These are phyloP conservation scores for Curvularia sp. DNA, from an alignment of 2,329 filamentous ascomycete species.

Conservation along the genomic window DNA sequence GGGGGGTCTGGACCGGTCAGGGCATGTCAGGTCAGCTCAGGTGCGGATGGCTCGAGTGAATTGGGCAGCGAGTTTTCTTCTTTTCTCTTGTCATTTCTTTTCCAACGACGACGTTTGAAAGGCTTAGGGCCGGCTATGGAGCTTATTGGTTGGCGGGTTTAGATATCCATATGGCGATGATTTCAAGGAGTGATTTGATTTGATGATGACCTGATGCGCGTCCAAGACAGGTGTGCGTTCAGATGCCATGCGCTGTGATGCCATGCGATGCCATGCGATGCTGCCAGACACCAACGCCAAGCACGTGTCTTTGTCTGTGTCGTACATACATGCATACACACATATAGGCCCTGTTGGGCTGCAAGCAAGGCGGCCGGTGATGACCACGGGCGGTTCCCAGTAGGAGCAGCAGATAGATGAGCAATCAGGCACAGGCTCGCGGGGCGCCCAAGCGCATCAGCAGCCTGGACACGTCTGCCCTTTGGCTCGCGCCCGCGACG, in stretches of 20 bases:
- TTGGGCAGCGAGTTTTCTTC: not conserved
- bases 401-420: constrained; percentile 21
- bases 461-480: not conserved
- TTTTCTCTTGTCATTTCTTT: constrained; percentile 16
- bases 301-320: too few species aligned
- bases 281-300: too few species aligned
- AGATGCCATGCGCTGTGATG: too few species aligned
- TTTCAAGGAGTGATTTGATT: constrained; percentile 9
- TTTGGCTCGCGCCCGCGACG: too few species aligned
- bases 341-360: not conserved
- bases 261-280: too few species aligned
- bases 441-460: constrained; percentile 13
- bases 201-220: not conserved
- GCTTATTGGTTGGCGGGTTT: constrained; percentile 23
- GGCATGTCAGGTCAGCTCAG: not conserved
- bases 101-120: not conserved
- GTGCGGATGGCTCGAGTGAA: not conserved
- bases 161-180: constrained; percentile 38
- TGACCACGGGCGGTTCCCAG: not conserved
- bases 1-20: not conserved
- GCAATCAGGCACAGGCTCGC: constrained; percentile 10
- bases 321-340: too few species aligned
- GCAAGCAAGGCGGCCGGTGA: not conserved
- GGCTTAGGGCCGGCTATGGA: not conserved
- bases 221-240: not conserved